Percentiles rank a stretch among this genome's conserved stretches.
phyloP scores from a whole-genome alignment of 768 basidiomycete species.

The Saitozyma sp. region DNA sequence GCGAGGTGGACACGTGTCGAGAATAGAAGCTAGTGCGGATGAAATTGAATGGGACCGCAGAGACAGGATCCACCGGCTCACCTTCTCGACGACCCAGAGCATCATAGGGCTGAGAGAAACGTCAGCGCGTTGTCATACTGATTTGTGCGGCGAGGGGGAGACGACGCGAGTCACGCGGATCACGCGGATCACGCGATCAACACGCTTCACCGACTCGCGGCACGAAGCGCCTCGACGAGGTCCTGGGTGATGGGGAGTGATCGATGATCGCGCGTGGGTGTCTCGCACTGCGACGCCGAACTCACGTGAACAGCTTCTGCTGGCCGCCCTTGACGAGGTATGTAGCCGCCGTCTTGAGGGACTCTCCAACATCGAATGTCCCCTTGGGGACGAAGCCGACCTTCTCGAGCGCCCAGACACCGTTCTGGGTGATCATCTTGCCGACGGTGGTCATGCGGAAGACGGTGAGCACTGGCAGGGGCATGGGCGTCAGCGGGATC shows the following conservation, averaged over 20 bases:
- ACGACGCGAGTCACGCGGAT: no score
- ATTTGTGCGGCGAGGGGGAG: no score
- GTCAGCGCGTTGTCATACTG: background rate
- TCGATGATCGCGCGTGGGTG: no score
- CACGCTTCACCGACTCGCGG: no score
- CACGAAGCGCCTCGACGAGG: no score
- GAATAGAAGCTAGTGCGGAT: no score
- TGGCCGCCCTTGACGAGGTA: conserved; percentile 81
- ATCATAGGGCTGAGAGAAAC: conserved; percentile 44
- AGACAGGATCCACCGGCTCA: conserved; percentile 8
- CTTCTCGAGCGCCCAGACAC: conserved; percentile 72
- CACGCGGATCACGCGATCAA: no score
- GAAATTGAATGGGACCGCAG: background rate
- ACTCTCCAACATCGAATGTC: conserved; percentile 84
- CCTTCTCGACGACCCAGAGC: conserved; percentile 48
- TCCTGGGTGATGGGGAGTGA: no score
- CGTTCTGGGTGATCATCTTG: conserved; percentile 76
- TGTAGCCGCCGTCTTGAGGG: conserved; percentile 76
- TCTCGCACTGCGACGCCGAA: background rate
- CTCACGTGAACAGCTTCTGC: conserved; percentile 61
- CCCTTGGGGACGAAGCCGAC: conserved; percentile 84
- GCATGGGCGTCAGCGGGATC: no score
- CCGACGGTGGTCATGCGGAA: conserved; percentile 91
- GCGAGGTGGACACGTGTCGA: no score
- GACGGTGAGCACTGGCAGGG: conserved; percentile 46